Evolutionary conservation across 1,284 basidiomycete genomes (phyloP).

Genomic region (Phlebopus sp.): DNA sequence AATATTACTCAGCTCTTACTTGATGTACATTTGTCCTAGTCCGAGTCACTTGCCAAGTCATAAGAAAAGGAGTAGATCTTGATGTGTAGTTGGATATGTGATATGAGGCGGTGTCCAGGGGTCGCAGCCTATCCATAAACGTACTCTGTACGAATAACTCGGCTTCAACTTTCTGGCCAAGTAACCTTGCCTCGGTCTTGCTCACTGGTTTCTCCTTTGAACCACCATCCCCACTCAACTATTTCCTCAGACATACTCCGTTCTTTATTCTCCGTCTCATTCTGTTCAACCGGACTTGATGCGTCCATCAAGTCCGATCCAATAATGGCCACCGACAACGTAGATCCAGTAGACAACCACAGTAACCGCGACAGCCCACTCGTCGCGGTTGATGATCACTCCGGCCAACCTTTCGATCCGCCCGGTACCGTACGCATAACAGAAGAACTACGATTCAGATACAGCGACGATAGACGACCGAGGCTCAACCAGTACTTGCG

Average conservation of each 20-base stretch:
- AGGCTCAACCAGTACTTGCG: constrained; percentile 83
- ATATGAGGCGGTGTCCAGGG: constrained; percentile 30
- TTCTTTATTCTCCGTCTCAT: constrained; percentile 8
- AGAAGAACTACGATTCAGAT: constrained; percentile 40
- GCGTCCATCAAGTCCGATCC: constrained; percentile 19
- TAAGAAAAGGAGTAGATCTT: constrained; percentile 18
- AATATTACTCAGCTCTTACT: background rate
- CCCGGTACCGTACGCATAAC: constrained; percentile 61
- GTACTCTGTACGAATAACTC: background rate
- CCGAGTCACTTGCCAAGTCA: no score
- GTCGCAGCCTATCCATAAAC: constrained; percentile 16
- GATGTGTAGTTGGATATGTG: constrained; percentile 4
- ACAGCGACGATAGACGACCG: constrained; percentile 36
- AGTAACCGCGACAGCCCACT: constrained; percentile 2
- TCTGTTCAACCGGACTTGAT: constrained; percentile 21
- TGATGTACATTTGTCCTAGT: constrained; percentile 13
- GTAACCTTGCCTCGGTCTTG: constrained; percentile 6
- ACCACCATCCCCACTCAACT: constrained; percentile 10
- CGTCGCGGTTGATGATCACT: constrained; percentile 17
- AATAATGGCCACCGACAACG: constrained; percentile 22
- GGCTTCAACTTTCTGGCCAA: background rate
- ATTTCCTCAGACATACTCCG: constrained; percentile 11
- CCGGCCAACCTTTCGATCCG: constrained; percentile 40
- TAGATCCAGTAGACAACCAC: constrained; percentile 22
- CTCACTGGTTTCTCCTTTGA: constrained; percentile 11